Evolutionary conservation across 2,329 filamentous ascomycete genomes (phyloP), one percentile per base, ranked within the genome.

Genomic region (Domatiomyces catenatus): DNA sequence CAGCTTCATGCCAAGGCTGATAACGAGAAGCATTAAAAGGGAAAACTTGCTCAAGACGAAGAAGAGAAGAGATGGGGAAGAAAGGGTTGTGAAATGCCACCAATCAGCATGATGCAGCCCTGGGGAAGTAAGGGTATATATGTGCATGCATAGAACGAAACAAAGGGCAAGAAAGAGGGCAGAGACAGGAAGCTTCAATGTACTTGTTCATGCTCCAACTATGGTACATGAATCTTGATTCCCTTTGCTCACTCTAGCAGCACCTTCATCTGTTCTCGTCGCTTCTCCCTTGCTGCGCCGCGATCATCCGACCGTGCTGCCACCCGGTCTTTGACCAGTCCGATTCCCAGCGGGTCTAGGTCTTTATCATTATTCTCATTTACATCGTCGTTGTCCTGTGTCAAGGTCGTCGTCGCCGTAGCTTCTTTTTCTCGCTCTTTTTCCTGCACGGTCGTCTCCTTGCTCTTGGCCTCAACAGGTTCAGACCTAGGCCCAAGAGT

Each of bases 1-100:
- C 64, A 67, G 61, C 57, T 59, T 18, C 46, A 54, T 32, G 42
- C 56, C 20, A 55, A 53, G 32, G 24, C 47, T 19, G 17, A 46
- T n/a, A 8, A 24, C 28, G 15, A 39, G 32, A 39, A 39, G 32
- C 32, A 39, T 39, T 39, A 39, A 39, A 5, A 32, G 7, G 12
- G 28, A 32, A 8, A 28, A 28, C 5, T 28, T 28, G 8, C 26
- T 8, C 50, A 48, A 18, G 3, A 26, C 46, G n/a, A 42, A 6
- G 10, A 8, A 46, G 44, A 17, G 19, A 42, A 5, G 28, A 10
- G 28, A 10, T 7, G 12, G 12, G 26, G 26, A 8, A 28, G 26
- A 28, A n/a, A n/a, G n/a, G n/a, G n/a, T n/a, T n/a, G n/a, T n/a
- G n/a, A n/a, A n/a, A n/a, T n/a, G n/a, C n/a, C n/a, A n/a, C n/a